These are phyloP conservation scores for Tetrahymena elliotti DNA, from an alignment of 73 alveolate species.

Conservation along the genomic window DNA sequence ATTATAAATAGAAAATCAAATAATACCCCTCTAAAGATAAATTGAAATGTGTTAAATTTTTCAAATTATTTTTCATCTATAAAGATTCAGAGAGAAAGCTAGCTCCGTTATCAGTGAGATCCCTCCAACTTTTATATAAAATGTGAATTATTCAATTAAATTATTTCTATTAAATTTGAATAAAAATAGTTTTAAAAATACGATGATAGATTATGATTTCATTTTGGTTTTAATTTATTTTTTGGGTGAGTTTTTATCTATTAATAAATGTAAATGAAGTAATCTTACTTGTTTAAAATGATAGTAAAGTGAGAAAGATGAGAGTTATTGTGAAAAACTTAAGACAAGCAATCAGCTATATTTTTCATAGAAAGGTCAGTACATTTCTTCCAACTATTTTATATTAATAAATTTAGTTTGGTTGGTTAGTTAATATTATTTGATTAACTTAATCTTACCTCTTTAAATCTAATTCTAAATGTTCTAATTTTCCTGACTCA, in stretches of 20 bases:
- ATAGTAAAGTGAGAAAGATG: background rate
- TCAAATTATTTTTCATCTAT: background rate
- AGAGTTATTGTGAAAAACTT: background rate
- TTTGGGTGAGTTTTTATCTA: background rate
- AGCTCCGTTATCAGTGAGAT: background rate
- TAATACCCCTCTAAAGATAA: background rate
- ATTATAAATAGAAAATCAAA: background rate
- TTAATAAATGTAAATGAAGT: background rate
- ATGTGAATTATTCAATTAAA: background rate
- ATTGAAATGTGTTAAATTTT: background rate
- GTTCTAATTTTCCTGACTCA: background rate
- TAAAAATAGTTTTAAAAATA: no score
- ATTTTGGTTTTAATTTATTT: no score
- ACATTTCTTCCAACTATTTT: background rate
- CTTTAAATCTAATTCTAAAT: background rate
- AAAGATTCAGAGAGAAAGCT: background rate
- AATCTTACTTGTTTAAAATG: background rate
- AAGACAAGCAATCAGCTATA: background rate
- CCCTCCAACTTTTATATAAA: background rate
- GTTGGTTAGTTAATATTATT: background rate
- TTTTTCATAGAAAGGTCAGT: background rate
- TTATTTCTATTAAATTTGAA: no score
- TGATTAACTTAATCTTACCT: background rate
- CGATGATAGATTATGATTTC: no score
- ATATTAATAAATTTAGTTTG: background rate